Evolutionary conservation across 805 yeast species (phyloP).

Genomic region (Saturnispora ahearnii): DNA sequence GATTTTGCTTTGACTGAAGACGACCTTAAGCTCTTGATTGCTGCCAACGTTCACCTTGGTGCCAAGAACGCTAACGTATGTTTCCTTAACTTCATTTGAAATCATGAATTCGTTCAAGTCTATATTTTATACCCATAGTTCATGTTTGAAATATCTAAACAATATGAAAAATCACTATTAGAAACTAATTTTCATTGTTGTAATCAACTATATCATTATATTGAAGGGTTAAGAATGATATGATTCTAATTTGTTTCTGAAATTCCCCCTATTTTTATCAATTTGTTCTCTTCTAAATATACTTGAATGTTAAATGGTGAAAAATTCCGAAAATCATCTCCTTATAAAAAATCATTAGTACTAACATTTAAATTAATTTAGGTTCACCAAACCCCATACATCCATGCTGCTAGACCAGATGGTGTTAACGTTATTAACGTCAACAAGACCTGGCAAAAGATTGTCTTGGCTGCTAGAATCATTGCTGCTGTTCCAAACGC

Average conservation of each 20-base stretch:
- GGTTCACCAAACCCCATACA: conserved; percentile 96
- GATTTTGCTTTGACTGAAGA: conserved; percentile 61
- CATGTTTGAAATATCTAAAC: background rate
- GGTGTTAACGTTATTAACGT: conserved; percentile 98
- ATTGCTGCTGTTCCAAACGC: conserved; percentile 99
- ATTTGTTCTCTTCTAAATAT: background rate
- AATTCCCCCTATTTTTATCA: too few species aligned
- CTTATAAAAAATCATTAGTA: background rate
- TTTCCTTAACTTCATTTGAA: conserved; percentile 15
- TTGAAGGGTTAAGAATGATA: too few species aligned
- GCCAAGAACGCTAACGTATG: conserved; percentile 99
- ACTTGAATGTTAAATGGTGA: background rate
- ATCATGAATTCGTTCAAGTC: background rate
- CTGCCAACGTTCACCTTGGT: conserved; percentile 99
- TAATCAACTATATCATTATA: background rate
- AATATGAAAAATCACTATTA: background rate
- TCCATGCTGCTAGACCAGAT: conserved; percentile 97
- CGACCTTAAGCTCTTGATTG: conserved; percentile 97
- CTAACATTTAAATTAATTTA: conserved; percentile 24
- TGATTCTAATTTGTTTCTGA: too few species aligned
- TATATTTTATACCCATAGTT: background rate
- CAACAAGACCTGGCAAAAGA: conserved; percentile 99
- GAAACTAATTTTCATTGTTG: background rate
- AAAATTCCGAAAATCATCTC: background rate
- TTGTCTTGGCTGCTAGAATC: conserved; percentile 98